Conservation (phyloP, 371 early-diverging fungal genomes). For the Mortierella sp. region DNA sequence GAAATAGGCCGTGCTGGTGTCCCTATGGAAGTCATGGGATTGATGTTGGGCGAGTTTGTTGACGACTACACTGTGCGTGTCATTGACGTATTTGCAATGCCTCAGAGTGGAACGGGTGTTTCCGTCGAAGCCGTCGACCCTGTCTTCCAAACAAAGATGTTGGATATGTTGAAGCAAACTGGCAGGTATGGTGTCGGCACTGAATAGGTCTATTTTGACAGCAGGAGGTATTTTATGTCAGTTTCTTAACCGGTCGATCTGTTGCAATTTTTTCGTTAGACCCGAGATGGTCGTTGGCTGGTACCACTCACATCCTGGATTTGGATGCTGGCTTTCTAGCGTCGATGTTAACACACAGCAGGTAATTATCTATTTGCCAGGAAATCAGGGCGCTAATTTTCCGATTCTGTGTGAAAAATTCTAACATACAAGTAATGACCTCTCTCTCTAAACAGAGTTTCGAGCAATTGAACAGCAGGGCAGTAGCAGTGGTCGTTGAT, state of each 20-base stretch:
- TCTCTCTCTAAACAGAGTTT: conserved; percentile 71
- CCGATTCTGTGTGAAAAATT: neutral
- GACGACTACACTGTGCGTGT: conserved; percentile 99
- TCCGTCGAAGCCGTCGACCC: conserved; percentile 99
- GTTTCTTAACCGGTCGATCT: neutral
- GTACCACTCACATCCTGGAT: conserved; percentile 99
- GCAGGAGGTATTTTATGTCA: neutral
- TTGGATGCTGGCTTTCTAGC: conserved; percentile 99
- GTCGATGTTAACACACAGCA: conserved; percentile 99
- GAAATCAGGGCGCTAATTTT: neutral
- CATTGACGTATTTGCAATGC: conserved; percentile 99
- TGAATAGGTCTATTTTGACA: neutral
- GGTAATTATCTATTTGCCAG: conserved; percentile 57
- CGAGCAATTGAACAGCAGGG: conserved; percentile 96
- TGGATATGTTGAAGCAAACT: conserved; percentile 99
- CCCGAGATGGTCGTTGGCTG: conserved; percentile 99
- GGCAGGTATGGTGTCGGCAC: conserved; percentile 78
- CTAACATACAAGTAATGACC: neutral
- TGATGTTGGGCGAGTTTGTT: conserved; percentile 99
- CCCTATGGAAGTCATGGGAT: conserved; percentile 99
- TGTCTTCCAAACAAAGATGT: conserved; percentile 99
- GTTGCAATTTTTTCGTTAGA: conserved; percentile 58
- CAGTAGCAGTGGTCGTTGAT: conserved; percentile 99
- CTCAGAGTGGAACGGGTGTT: conserved; percentile 99
- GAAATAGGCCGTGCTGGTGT: conserved; percentile 97